A percentile compares a stretch with the other conserved stretches of the same genome.
Conservation (phyloP, 2,329 filamentous ascomycete genomes). For the Gnomoniopsis sp. region DNA sequence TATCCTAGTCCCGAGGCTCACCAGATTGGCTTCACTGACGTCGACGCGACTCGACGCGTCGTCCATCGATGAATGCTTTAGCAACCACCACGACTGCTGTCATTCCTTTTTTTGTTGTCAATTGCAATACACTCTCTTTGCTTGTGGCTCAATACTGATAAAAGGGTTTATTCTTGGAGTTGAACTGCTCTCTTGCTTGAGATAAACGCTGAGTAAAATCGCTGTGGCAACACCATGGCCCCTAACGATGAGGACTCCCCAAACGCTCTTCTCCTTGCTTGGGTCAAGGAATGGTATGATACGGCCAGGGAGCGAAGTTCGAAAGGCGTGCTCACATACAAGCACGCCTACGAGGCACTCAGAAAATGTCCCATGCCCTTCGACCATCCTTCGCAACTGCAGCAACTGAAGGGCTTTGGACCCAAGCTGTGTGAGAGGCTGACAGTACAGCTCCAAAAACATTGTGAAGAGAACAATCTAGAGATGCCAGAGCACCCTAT, state of each 20-base stretch:
- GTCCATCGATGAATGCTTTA: neutral
- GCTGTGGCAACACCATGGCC: slow-evolving; percentile 9
- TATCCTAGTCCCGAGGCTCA: too few relatives aligned
- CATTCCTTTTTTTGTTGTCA: neutral
- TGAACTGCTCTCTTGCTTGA: neutral
- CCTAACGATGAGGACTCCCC: slow-evolving; percentile 42
- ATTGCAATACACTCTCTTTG: neutral
- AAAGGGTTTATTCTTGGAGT: neutral
- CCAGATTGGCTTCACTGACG: neutral
- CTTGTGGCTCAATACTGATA: neutral
- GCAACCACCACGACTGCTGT: neutral
- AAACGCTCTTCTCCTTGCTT: slow-evolving; percentile 69
- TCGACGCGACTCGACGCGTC: slow-evolving; percentile 11
- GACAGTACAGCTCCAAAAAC: slow-evolving; percentile 54
- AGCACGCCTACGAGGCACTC: slow-evolving; percentile 72
- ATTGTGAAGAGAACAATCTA: slow-evolving; percentile 65
- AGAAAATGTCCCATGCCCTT: slow-evolving; percentile 70
- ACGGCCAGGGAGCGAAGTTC: slow-evolving; percentile 64
- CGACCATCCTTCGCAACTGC: slow-evolving; percentile 68
- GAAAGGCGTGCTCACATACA: slow-evolving; percentile 70
- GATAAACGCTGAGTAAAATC: neutral
- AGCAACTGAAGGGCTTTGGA: slow-evolving; percentile 71
- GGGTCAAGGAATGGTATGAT: slow-evolving; percentile 77
- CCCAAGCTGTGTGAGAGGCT: slow-evolving; percentile 68
- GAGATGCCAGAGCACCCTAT: slow-evolving; percentile 60